Percentiles rank a stretch among this genome's conserved stretches.
Evolutionary conservation across 2,329 filamentous ascomycete genomes (phyloP).

Genomic region (Aspergillus caelatus): DNA sequence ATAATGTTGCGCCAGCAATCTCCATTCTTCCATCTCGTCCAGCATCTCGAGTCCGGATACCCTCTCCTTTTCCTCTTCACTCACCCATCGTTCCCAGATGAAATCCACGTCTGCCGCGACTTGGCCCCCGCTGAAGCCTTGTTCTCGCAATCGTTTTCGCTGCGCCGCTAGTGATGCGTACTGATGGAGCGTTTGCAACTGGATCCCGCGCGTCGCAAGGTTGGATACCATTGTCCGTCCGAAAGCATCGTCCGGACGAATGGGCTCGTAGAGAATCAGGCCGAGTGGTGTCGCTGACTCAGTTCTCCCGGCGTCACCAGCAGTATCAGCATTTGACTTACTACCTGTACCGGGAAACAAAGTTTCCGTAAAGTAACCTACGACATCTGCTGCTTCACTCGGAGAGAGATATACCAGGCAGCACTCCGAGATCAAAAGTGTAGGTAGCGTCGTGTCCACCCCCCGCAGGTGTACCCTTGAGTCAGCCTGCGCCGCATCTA

Average conservation of each 20-base stretch:
- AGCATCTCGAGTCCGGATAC: slow-evolving; percentile 81
- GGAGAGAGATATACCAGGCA: slow-evolving; percentile 86
- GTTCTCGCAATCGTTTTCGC: slow-evolving; percentile 63
- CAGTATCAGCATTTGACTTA: slow-evolving; percentile 10
- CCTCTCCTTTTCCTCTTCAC: slow-evolving; percentile 71
- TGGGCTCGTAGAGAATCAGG: slow-evolving; percentile 85
- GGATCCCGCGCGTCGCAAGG: slow-evolving; percentile 77
- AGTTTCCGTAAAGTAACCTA: slow-evolving; percentile 66
- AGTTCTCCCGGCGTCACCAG: slow-evolving; percentile 19
- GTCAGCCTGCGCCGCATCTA: slow-evolving; percentile 1
- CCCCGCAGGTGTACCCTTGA: slow-evolving; percentile 40
- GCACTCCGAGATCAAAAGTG: slow-evolving; percentile 89
- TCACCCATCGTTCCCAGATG: slow-evolving; percentile 80
- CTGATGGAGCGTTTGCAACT: slow-evolving; percentile 76
- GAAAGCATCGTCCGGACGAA: slow-evolving; percentile 81
- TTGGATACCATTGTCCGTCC: slow-evolving; percentile 92
- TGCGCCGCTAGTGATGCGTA: slow-evolving; percentile 74
- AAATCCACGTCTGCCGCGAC: slow-evolving; percentile 63
- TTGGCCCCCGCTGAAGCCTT: slow-evolving; percentile 65
- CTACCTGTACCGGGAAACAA: slow-evolving; percentile 32
- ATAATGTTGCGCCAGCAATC: slow-evolving; percentile 84
- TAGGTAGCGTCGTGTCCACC: slow-evolving; percentile 66
- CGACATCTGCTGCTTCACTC: slow-evolving; percentile 62
- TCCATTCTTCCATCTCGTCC: slow-evolving; percentile 95
- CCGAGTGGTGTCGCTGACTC: slow-evolving; percentile 51